Base-by-base conservation (phyloP, 345 rosid genomes). In the Psidium friedrichsthalianum region DNA sequence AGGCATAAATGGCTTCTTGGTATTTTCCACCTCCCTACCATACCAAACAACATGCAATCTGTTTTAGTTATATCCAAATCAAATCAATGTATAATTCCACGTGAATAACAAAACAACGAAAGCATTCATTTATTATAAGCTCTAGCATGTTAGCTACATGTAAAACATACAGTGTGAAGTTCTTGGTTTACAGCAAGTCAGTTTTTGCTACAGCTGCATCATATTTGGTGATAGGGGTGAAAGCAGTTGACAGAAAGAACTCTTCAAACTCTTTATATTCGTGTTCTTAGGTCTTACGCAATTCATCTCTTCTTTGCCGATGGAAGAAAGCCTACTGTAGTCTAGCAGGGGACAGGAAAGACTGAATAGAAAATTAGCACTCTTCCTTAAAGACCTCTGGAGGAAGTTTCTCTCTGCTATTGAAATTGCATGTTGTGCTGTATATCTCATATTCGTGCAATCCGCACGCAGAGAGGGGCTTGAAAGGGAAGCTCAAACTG, bases 1-100 rank as follows among this genome's bases (percentile, higher is more conserved):
- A 40, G 98, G 98, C 76, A 89, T 92, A 83, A 91, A 95, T 84
- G 98, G 94, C 91, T 93, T 94, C 93, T 93, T 95, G 86, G 89
- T 82, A 89, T 82, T 93, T 87, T 92, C 97, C 82, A 93, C 93
- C 83, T 92, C 96, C 90, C 99, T 97, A 90, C 52, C 58, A 74
- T 88, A 89, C 85, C n/a, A 85, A 86, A 80, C 51, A 55, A 76
- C 49, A 49, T 40, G 5, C 47, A 69, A 36, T 69, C 47, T 69
- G 80, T 69, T 69, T 32, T 56, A 59, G 83, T 57, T 36, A 49
- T 13, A 61, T 42, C 56, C 51, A 69, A 53, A 11, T 2, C 44
- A 40, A 82, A 82, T 27, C 55, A 49, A 82, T n/a, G 13, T 82
- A 53, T 55, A 82, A 36, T 36, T 44, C 47, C 80, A 32, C 4